Evolutionary conservation across 2,329 filamentous ascomycete genomes (phyloP), one percentile per base, ranked within the genome.

Genomic region (Plectosphaerella plurivora): DNA sequence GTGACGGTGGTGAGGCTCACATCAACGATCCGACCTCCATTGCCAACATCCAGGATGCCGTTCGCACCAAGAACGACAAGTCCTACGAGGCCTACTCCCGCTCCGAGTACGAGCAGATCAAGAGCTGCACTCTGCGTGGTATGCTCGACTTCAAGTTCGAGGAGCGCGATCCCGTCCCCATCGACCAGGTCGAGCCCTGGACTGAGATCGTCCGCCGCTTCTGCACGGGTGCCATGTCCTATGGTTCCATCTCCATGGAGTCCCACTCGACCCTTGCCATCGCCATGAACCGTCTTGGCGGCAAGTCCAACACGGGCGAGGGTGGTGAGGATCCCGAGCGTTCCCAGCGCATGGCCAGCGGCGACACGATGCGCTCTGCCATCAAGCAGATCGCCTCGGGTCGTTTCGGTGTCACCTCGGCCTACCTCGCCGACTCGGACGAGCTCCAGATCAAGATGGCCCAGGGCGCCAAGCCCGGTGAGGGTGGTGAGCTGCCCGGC

Each of bases 391-490:
- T 97, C 63, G 93, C 93, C 45, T 96, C 91, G 45, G 93, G 93
- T 57, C 89, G 93, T 65, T 97, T 97, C 65, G 93, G 93, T 78
- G 93, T 97, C 57, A 97, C 93, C 2, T 94, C 90, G 54, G 89
- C 91, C 67, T 97, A 97, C 68, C 83, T 97, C 15, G 91, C 92
- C 48, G 93, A 97, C 69, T 90, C 93, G 16, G 93, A 97, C 65
- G 92, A 97, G 74, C 78, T 97, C 45, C 93, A 97, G 72, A 97
- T 97, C 75, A 97, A 97, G 83, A 97, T 97, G 93, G 93, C 93
- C 10, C 93, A 97, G 74, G 93, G 93, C 68, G 93, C 93, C 57
- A 97, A 97, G 82, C 93, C 93, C 52, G 93, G 93, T 72, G 93
- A 97, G 73, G 93, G 93, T 77, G 93, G 93, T 81, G 93, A 97